Base-by-base conservation (phyloP, 2,329 filamentous ascomycete species). In the Xylariaceae sp. region DNA sequence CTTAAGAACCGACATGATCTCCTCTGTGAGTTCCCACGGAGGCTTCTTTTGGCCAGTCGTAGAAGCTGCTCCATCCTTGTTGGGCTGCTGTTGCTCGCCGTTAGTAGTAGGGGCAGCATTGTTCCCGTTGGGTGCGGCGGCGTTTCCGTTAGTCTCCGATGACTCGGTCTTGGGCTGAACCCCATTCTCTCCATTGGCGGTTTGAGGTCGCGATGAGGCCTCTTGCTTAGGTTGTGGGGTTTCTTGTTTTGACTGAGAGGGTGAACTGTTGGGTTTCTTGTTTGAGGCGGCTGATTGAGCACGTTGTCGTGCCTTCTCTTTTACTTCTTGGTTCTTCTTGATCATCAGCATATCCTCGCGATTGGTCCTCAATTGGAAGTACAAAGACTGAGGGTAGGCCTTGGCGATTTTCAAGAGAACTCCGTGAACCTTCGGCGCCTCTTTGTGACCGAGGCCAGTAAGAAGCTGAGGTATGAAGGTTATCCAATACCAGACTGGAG, bases 401-500 rank as follows among this genome's bases (percentile, higher is more conserved):
- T 96, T 96, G 42, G 93, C 93, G 61, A 99, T 89, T 73, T 93
- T 95, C 20, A 89, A 79, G 16, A 99, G 77, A 40, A 99, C 88
- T 40, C 82, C 80, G 63, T 93, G 86, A 36, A 92, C 88, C 38
- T 94, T 85, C 4, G 83, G 82, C 11, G 90, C 92, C 67, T 99
- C 94, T 57, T 92, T 91, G 61, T 96, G 85, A 2, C 88, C 88
- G 40, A 98, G 76, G 42, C 92, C 93, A 35, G 89, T 92, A 23
- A 99, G 80, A 34, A 99, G 77, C 67, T 99, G 93, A 16, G 93
- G 93, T 53, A 99, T 97, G 65, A 95, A 98, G 0, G 92, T 97
- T 56, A 97, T 96, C 93, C 93, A 99, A 70, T 97, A 98, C 93
- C 93, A 99, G 11, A 95, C 89, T 1, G 91, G 90, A 2, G 90